Evolutionary conservation across 805 yeast species (phyloP).

Genomic region (Debaryomyces maramus): DNA sequence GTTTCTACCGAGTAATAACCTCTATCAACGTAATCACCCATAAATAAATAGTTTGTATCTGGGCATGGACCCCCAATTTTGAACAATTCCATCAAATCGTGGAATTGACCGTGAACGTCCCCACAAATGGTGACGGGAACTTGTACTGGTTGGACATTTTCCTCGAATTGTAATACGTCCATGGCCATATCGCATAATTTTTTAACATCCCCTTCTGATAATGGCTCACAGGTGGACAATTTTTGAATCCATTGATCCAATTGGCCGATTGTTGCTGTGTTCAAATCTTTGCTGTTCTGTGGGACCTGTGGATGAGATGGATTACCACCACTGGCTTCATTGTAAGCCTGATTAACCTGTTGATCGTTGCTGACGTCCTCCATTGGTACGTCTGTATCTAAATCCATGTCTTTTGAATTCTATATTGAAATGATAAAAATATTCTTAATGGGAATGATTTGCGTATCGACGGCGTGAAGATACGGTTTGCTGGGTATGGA

Average conservation of each 20-base stretch:
- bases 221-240: conserved; percentile 74
- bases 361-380: conserved; percentile 66
- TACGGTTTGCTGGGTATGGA: too few species aligned
- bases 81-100: conserved; percentile 88
- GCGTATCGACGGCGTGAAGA: too few species aligned
- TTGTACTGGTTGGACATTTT: conserved; percentile 91
- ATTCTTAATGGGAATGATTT: too few species aligned
- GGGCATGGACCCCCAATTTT: conserved; percentile 75
- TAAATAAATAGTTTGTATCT: conserved; percentile 47
- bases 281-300: conserved; percentile 34
- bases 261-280: conserved; percentile 55
- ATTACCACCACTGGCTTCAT: conserved; percentile 5
- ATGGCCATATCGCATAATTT: conserved; percentile 85
- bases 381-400: conserved; percentile 82
- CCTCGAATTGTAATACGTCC: conserved; percentile 87
- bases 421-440: too few species aligned
- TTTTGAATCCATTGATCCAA: conserved; percentile 87
- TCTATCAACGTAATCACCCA: conserved; percentile 82
- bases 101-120: conserved; percentile 95
- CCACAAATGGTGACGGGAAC: conserved; percentile 98
- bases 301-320: conserved; percentile 22
- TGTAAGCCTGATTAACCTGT: conserved; percentile 27
- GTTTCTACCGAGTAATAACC: conserved; percentile 92
- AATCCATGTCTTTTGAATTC: conserved; percentile 50
- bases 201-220: conserved; percentile 77